Evolutionary conservation across 2,329 filamentous ascomycete species (phyloP).

Genomic region (Cordyceps militaris): DNA sequence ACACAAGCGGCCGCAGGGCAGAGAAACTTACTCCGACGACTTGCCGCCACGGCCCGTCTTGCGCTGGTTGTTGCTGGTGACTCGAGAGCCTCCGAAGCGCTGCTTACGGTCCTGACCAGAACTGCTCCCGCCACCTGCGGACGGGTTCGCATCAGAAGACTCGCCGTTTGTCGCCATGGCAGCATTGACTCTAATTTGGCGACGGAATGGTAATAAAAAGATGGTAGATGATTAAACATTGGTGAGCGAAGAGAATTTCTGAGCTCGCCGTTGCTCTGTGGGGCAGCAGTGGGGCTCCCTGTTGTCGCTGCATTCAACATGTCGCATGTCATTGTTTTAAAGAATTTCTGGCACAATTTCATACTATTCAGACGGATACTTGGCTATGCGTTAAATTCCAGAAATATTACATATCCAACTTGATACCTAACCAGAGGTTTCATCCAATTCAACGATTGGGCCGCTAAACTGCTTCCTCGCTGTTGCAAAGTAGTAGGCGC

Average conservation of each 20-base stretch:
- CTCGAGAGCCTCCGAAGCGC: conserved; percentile 3
- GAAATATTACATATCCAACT: not conserved
- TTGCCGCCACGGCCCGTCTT: conserved; percentile 3
- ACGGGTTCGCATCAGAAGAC: conserved; percentile 7
- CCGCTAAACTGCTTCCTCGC: conserved; percentile 39
- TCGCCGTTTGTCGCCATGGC: conserved; percentile 12
- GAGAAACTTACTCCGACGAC: conserved; percentile 7
- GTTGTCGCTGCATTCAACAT: no score
- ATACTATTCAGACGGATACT: not conserved
- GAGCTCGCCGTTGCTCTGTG: not conserved
- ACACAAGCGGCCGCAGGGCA: not conserved
- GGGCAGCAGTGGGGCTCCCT: conserved; percentile 1
- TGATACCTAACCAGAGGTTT: not conserved
- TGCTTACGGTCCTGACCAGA: conserved; percentile 8
- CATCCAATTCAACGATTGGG: conserved; percentile 27
- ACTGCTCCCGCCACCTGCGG: conserved; percentile 1
- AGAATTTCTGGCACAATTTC: not conserved
- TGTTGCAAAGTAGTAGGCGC: conserved; percentile 38
- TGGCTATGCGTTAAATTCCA: not conserved
- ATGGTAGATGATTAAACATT: not conserved
- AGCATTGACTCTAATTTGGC: conserved; percentile 5
- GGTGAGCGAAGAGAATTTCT: conserved; percentile 8
- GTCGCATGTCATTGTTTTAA: no score
- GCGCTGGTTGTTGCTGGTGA: conserved; percentile 9
- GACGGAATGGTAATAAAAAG: not conserved